Conservation (phyloP, 768 basidiomycete species). For the Pisolithus sp. region DNA sequence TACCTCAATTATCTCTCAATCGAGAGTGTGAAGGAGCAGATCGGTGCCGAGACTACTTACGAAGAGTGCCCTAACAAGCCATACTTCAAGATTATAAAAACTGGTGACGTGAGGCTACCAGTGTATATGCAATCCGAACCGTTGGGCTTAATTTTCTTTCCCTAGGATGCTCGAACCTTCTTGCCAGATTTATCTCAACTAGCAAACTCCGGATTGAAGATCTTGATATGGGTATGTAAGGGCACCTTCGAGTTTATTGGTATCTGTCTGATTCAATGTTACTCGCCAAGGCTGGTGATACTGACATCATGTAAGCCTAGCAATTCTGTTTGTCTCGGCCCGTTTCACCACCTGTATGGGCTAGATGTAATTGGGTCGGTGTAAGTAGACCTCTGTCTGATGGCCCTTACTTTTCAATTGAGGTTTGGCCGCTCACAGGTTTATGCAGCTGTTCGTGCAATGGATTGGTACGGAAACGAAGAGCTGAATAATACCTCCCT, state of each 20-base stretch:
- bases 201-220: constrained; percentile 10
- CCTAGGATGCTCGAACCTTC: constrained; percentile 10
- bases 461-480: constrained; percentile 42
- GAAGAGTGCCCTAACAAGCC: constrained; percentile 43
- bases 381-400: constrained; percentile 24
- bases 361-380: constrained; percentile 20
- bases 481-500: constrained; percentile 35
- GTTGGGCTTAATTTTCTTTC: neutral
- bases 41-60: constrained; percentile 49
- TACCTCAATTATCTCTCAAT: constrained; percentile 42
- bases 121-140: neutral
- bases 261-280: neutral
- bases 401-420: neutral
- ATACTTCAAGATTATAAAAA: constrained; percentile 36
- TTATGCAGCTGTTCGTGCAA: constrained; percentile 33
- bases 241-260: neutral
- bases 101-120: constrained; percentile 47
- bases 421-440: constrained; percentile 15
- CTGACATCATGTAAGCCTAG: neutral
- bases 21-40: constrained; percentile 32
- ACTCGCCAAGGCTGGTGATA: neutral
- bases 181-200: constrained; percentile 11
- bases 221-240: constrained; percentile 11
- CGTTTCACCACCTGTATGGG: neutral
- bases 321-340: neutral